Conservation (phyloP, 2,329 filamentous ascomycete genomes). For the Aspergillus sp. region DNA sequence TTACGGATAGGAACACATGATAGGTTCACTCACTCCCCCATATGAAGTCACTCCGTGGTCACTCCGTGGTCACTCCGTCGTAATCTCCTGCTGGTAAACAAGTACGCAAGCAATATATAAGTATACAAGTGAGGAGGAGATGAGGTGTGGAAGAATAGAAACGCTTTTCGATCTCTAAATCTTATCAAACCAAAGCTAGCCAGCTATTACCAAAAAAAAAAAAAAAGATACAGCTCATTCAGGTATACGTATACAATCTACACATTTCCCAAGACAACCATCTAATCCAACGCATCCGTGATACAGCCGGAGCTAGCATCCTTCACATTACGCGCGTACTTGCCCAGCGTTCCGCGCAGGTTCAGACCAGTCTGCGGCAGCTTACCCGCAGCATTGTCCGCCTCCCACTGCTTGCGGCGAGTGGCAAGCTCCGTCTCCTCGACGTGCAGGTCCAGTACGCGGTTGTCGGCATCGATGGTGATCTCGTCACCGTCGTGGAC, state of each 20-base stretch:
- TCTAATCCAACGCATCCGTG: constrained; percentile 47
- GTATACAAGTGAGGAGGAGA: neutral
- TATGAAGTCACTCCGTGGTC: neutral
- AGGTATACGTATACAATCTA: neutral
- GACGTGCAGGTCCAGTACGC: constrained; percentile 68
- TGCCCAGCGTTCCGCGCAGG: constrained; percentile 68
- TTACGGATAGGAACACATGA: neutral
- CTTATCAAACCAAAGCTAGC: constrained; percentile 2
- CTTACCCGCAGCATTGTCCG: constrained; percentile 42
- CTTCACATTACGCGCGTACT: constrained; percentile 63
- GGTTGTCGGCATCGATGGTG: constrained; percentile 79
- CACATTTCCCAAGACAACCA: neutral
- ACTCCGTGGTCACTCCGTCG: too few species aligned
- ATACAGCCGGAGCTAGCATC: constrained; percentile 56
- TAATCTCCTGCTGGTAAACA: neutral
- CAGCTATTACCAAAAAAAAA: constrained; percentile 5
- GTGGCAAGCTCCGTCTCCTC: constrained; percentile 66
- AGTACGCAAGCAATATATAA: neutral
- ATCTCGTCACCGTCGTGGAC: constrained; percentile 81
- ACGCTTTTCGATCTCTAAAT: constrained; percentile 13
- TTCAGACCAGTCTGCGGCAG: constrained; percentile 59
- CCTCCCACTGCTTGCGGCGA: constrained; percentile 65
- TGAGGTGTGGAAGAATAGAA: constrained; percentile 3
- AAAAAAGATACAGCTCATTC: neutral
- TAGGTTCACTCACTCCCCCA: neutral